These are phyloP conservation scores for Calonectria ilicicola DNA, from an alignment of 2,329 filamentous ascomycete genomes.

Conservation along the genomic window DNA sequence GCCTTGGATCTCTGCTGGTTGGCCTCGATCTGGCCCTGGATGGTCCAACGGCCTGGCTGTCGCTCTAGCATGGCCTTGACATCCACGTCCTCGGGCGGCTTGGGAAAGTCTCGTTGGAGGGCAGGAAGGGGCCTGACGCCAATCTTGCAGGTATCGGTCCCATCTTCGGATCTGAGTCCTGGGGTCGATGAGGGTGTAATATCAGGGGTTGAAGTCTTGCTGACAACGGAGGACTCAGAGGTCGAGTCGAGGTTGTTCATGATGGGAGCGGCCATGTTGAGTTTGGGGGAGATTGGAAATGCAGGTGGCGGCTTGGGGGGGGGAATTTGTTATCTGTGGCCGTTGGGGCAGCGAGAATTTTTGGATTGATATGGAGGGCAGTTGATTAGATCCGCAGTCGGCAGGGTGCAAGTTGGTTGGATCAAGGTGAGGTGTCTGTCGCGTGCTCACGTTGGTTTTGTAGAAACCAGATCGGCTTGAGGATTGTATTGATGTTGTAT, in stretches of 20 bases:
- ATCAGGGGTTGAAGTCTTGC: conserved; percentile 38
- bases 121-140: conserved; percentile 48
- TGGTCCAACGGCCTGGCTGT: conserved; percentile 56
- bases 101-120: conserved; percentile 53
- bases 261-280: conserved; percentile 21
- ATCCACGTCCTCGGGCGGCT: conserved; percentile 53
- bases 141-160: conserved; percentile 24
- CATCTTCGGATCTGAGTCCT: conserved; percentile 30
- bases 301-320: not conserved
- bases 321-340: not conserved
- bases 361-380: not conserved
- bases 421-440: not conserved
- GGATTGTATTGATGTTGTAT: not conserved
- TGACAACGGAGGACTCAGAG: conserved; percentile 26
- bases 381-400: not conserved
- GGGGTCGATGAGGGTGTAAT: conserved; percentile 39
- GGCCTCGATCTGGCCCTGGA: conserved; percentile 50
- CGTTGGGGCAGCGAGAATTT: conserved; percentile 10
- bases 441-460: conserved; percentile 12
- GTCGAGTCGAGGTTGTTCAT: conserved; percentile 25
- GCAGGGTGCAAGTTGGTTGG: conserved; percentile 7
- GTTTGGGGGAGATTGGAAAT: not conserved
- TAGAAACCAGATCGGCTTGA: not conserved
- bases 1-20: conserved; percentile 44
- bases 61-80: conserved; percentile 58